Conservation (phyloP, 1,284 basidiomycete genomes). For the Dichomitus squalens region DNA sequence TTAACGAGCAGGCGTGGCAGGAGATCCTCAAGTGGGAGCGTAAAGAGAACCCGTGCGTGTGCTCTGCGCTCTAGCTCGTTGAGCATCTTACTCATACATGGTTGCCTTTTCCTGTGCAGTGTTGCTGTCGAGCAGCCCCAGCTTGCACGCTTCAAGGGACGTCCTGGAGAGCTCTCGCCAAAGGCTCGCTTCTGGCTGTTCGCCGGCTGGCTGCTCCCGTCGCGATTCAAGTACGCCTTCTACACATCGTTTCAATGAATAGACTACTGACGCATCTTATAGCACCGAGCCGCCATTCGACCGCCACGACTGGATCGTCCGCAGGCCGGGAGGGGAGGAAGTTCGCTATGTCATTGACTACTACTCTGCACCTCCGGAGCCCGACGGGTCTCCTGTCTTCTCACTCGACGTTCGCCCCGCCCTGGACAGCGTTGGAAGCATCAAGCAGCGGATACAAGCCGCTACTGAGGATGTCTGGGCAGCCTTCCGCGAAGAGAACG, state of each 20-base stretch:
- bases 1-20: conserved; percentile 96
- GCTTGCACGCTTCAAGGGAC: conserved; percentile 86
- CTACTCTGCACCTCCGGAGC: conserved; percentile 85
- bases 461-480: conserved; percentile 76
- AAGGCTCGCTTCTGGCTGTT: conserved; percentile 88
- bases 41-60: conserved; percentile 56
- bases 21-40: conserved; percentile 96
- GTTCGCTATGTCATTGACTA: conserved; percentile 97
- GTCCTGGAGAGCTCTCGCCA: conserved; percentile 86
- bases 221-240: conserved; percentile 78
- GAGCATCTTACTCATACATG: not conserved
- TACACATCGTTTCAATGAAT: not conserved
- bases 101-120: conserved; percentile 23
- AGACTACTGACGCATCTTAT: conserved; percentile 6
- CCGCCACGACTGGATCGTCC: conserved; percentile 97
- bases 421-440: conserved; percentile 75
- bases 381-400: conserved; percentile 89
- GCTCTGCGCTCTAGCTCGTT: not conserved
- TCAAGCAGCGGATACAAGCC: conserved; percentile 71
- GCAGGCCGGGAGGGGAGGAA: conserved; percentile 73
- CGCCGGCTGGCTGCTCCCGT: conserved; percentile 87
- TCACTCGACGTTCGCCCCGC: conserved; percentile 91
- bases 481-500: conserved; percentile 21
- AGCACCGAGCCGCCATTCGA: conserved; percentile 95
- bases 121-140: conserved; percentile 56